Evolutionary conservation across 257 asterid genomes (phyloP).

Genomic region (Sherardia arvensis): DNA sequence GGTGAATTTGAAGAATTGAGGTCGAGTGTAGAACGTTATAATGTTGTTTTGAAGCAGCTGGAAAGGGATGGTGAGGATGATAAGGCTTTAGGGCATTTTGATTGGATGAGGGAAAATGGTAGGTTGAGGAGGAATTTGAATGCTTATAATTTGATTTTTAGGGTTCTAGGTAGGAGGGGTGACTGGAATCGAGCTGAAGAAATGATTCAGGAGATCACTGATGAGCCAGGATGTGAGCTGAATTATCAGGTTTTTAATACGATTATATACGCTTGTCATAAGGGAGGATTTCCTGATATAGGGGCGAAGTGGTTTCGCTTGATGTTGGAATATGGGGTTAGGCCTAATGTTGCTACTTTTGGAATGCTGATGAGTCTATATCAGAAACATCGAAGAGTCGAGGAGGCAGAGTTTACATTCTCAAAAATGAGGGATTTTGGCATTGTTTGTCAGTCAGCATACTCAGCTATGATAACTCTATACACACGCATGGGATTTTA

Average conservation of each 20-base stretch:
- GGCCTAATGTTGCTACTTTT: conserved; percentile 75
- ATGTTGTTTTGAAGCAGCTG: conserved; percentile 49
- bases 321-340: conserved; percentile 60
- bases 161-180: conserved; percentile 62
- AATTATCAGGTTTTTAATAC: conserved; percentile 55
- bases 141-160: conserved; percentile 59
- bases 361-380: conserved; percentile 88
- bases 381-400: conserved; percentile 53
- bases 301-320: conserved; percentile 59
- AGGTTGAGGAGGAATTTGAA: conserved; percentile 51
- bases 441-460: conserved; percentile 58
- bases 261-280: conserved; percentile 58
- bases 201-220: conserved; percentile 50
- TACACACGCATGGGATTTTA: conserved; percentile 62
- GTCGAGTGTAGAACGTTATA: conserved; percentile 45
- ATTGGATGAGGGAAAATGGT: conserved; percentile 74
- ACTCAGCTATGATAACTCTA: conserved; percentile 81
- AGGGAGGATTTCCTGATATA: conserved; percentile 49
- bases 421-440: conserved; percentile 57
- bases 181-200: conserved; percentile 63
- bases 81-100: conserved; percentile 49
- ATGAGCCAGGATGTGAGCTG: conserved; percentile 40
- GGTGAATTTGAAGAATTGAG: conserved; percentile 17
- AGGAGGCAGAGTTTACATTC: conserved; percentile 73
- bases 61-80: conserved; percentile 31